Evolutionary conservation across 1,284 basidiomycete species (phyloP).

Genomic region (Ganoderma lingzhi): DNA sequence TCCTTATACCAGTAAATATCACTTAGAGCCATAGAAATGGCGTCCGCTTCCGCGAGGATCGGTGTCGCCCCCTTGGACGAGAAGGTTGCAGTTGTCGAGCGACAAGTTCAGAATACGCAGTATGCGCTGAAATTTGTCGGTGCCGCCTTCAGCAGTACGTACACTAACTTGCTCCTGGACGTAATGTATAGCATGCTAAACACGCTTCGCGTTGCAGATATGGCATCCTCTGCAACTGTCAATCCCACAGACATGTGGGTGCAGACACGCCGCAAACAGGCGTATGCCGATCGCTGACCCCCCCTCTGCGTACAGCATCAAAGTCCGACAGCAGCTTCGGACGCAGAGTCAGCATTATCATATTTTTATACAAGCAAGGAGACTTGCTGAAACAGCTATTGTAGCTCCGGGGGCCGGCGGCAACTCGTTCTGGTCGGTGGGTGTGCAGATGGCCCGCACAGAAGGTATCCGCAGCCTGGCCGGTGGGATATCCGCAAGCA

Average conservation of each 20-base stretch:
- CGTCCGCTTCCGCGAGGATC: slow-evolving; percentile 23
- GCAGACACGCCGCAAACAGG: not conserved
- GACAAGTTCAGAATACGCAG: slow-evolving; percentile 30
- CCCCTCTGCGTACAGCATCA: not conserved
- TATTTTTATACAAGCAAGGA: not conserved
- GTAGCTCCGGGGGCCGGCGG: slow-evolving; percentile 41
- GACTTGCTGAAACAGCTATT: not conserved
- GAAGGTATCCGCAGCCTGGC: slow-evolving; percentile 46
- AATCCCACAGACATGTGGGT: slow-evolving; percentile 50
- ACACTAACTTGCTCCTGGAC: not conserved
- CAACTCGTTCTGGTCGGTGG: slow-evolving; percentile 47
- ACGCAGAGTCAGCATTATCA: slow-evolving; percentile 40
- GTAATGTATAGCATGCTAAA: not conserved
- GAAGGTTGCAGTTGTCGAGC: slow-evolving; percentile 28
- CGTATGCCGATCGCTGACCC: not conserved
- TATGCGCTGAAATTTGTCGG: slow-evolving; percentile 44
- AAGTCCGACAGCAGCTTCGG: slow-evolving; percentile 48
- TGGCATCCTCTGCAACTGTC: slow-evolving; percentile 47
- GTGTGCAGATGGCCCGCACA: slow-evolving; percentile 43
- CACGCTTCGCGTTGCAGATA: slow-evolving; percentile 36
- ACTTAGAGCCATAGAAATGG: slow-evolving; percentile 2
- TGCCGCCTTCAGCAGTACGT: slow-evolving; percentile 43
- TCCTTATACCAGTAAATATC: not conserved
- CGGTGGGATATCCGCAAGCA: slow-evolving; percentile 47
- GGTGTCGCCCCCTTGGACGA: slow-evolving; percentile 32